phyloP scores from a whole-genome alignment of 495 filamentous ascomycete genomes.

The Pseudotulostoma volvatum region DNA sequence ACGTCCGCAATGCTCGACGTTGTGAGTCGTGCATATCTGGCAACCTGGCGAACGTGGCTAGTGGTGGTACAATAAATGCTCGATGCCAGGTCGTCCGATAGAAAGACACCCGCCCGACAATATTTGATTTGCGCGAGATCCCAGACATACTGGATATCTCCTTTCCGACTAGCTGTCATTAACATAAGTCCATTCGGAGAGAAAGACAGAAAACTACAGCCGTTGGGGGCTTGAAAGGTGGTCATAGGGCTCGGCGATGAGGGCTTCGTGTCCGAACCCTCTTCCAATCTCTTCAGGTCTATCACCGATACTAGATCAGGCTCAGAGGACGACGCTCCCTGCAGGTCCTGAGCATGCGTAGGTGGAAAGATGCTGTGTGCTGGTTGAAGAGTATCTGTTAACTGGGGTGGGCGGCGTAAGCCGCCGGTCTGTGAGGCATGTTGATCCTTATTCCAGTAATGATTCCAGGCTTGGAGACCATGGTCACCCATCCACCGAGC shows the following conservation, averaged over 20 bases:
- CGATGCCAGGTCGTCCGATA: conserved; percentile 20
- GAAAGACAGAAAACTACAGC: conserved; percentile 84
- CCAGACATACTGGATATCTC: conserved; percentile 86
- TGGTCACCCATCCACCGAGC: conserved; percentile 78
- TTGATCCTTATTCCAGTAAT: conserved; percentile 64
- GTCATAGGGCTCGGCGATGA: conserved; percentile 44
- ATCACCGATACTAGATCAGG: conserved; percentile 71
- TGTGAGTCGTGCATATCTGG: conserved; percentile 77
- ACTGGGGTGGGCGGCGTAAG: conserved; percentile 13
- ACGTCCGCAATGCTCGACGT: conserved; percentile 80
- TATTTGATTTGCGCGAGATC: conserved; percentile 56
- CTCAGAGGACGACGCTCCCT: conserved; percentile 35
- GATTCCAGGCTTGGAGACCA: conserved; percentile 72
- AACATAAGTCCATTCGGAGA: conserved; percentile 69
- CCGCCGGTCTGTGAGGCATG: conserved; percentile 9
- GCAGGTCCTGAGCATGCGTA: conserved; percentile 46
- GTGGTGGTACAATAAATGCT: conserved; percentile 8
- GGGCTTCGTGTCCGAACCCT: conserved; percentile 21
- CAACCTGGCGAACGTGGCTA: conserved; percentile 63
- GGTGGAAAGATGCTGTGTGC: conserved; percentile 46
- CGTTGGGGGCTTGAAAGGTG: conserved; percentile 65
- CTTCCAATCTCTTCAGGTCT: conserved; percentile 53
- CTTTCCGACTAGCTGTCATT: conserved; percentile 80
- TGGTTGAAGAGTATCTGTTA: conserved; percentile 15
- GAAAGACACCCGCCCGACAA: conserved; percentile 25